Evolutionary conservation across 2,329 filamentous ascomycete genomes (phyloP).

Genomic region (Tothia fuscella): DNA sequence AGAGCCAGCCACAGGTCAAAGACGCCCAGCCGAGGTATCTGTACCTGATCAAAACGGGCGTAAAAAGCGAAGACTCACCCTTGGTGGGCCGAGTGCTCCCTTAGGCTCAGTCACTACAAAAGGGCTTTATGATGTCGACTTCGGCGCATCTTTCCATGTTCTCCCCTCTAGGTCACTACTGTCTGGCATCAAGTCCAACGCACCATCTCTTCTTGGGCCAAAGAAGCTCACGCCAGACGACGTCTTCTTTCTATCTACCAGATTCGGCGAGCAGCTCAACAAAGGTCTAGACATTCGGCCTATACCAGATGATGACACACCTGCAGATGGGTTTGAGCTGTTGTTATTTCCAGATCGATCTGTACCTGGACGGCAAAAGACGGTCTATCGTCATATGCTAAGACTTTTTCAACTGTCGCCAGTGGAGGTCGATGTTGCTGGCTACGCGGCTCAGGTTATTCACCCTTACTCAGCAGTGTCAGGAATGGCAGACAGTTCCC

Average conservation of each 20-base stretch:
- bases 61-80: neutral
- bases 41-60: too few species aligned
- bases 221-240: slow-evolving; percentile 18
- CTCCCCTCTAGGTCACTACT: neutral
- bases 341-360: neutral
- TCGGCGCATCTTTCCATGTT: too few species aligned
- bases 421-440: slow-evolving; percentile 14
- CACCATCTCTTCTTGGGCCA: slow-evolving; percentile 12
- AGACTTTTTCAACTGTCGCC: slow-evolving; percentile 17
- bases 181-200: neutral
- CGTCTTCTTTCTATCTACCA: slow-evolving; percentile 23
- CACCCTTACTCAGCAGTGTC: slow-evolving; percentile 19
- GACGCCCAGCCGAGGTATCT: too few species aligned
- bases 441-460: slow-evolving; percentile 17
- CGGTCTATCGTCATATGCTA: slow-evolving; percentile 18
- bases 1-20: too few species aligned
- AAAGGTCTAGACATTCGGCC: slow-evolving; percentile 1
- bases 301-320: slow-evolving; percentile 5
- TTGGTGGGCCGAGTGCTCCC: neutral
- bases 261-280: slow-evolving; percentile 15
- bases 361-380: slow-evolving; percentile 15
- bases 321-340: slow-evolving; percentile 13
- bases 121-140: neutral
- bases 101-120: neutral
- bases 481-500: slow-evolving; percentile 11